Percentiles rank a stretch among this genome's conserved stretches.
These are phyloP conservation scores for Sporothrix pseudoabietina DNA, from an alignment of 2,329 filamentous ascomycete genomes.

Conservation along the genomic window DNA sequence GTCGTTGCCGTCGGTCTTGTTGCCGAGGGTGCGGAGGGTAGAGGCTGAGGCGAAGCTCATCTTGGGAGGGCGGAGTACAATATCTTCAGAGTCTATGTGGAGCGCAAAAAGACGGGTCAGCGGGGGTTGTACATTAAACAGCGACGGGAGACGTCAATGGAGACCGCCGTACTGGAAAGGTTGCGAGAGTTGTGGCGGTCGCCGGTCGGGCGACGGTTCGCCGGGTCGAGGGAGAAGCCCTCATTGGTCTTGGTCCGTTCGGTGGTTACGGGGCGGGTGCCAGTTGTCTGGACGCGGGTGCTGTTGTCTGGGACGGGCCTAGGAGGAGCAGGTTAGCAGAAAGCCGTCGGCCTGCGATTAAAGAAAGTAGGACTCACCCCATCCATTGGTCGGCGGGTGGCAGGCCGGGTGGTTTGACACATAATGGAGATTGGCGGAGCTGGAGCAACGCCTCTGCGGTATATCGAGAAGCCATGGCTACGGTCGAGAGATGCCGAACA, in stretches of 20 bases:
- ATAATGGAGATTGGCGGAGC: constrained; percentile 80
- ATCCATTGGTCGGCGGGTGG: constrained; percentile 94
- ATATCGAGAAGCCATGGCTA: constrained; percentile 65
- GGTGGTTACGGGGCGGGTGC: constrained; percentile 52
- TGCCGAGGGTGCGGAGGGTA: constrained; percentile 50
- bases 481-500: constrained; percentile 16
- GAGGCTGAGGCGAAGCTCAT: constrained; percentile 80
- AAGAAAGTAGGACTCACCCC: constrained; percentile 62
- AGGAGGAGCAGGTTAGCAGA: constrained; percentile 18
- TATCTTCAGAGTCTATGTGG: constrained; percentile 68
- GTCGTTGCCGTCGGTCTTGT: constrained; percentile 51
- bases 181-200: constrained; percentile 61
- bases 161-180: constrained; percentile 53
- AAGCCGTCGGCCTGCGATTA: constrained; percentile 14
- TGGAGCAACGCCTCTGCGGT: constrained; percentile 73
- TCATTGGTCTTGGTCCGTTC: constrained; percentile 48
- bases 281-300: constrained; percentile 21
- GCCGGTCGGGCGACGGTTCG: constrained; percentile 54
- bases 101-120: constrained; percentile 1
- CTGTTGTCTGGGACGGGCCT: constrained; percentile 30
- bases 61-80: constrained; percentile 82
- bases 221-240: constrained; percentile 53
- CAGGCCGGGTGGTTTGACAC: constrained; percentile 74
- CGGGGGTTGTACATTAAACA: constrained; percentile 34
- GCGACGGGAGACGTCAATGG: constrained; percentile 14